These are phyloP conservation scores for Rhamnella rubrinervis DNA, from an alignment of 331 rosid species.

Conservation along the genomic window DNA sequence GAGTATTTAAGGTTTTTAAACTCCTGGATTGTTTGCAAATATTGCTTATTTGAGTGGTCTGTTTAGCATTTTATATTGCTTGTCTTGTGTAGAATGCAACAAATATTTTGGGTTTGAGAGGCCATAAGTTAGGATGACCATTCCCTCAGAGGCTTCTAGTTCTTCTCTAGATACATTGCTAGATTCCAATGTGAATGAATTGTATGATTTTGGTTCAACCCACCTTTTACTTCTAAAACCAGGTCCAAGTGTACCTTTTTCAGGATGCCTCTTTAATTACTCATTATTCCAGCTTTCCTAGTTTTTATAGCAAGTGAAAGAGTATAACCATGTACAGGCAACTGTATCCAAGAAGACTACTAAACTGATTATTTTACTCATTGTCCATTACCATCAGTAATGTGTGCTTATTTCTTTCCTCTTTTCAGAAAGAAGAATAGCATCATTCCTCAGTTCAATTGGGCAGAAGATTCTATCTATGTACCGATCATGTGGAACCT, in stretches of 20 bases:
- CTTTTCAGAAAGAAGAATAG: constrained; percentile 84
- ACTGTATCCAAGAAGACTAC: constrained; percentile 12
- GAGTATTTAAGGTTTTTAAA: constrained; percentile 11
- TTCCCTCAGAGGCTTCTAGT: not conserved
- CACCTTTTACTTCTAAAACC: not conserved
- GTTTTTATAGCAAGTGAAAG: too few relatives aligned
- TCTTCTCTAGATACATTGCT: not conserved
- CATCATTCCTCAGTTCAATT: constrained; percentile 73
- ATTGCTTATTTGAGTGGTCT: constrained; percentile 5
- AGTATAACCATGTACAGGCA: constrained; percentile 2
- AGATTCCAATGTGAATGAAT: not conserved
- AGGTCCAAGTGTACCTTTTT: too few relatives aligned
- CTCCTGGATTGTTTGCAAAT: constrained; percentile 6
- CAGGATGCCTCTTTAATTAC: too few relatives aligned
- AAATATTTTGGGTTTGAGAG: not conserved
- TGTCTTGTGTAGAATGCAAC: not conserved
- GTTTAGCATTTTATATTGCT: constrained; percentile 11
- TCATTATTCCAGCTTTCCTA: too few relatives aligned
- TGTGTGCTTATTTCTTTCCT: constrained; percentile 28
- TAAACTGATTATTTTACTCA: constrained; percentile 2
- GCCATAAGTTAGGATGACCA: not conserved
- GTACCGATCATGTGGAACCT: constrained; percentile 94
- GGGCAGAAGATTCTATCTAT: constrained; percentile 88
- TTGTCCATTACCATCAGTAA: constrained; percentile 18
- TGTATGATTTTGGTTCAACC: constrained; percentile 1